These are phyloP conservation scores for Linum lewisii DNA, from an alignment of 345 rosid genomes.

Conservation along the genomic window DNA sequence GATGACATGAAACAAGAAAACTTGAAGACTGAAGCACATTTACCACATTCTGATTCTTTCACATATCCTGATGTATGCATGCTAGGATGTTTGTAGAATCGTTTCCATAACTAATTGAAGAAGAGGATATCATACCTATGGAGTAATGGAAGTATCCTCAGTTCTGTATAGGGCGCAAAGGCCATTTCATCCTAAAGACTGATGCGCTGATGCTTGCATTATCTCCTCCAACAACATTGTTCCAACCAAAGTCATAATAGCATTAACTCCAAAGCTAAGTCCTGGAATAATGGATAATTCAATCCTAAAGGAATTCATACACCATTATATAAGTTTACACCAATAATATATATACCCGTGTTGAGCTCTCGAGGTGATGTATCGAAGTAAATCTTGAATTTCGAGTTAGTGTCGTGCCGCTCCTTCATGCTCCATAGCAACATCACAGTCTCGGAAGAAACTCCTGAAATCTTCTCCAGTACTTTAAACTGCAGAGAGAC, in stretches of 20 bases:
- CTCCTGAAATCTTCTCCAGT: slow-evolving; percentile 53
- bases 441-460: slow-evolving; percentile 72
- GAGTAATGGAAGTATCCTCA: no score
- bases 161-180: no score
- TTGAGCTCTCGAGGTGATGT: slow-evolving; percentile 57
- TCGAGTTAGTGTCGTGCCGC: slow-evolving; percentile 54
- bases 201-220: slow-evolving; percentile 77
- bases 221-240: slow-evolving; percentile 78
- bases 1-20: no score
- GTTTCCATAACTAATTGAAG: no score
- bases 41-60: no score
- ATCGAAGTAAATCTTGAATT: slow-evolving; percentile 62
- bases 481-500: slow-evolving; percentile 44
- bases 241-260: slow-evolving; percentile 79
- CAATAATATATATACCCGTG: slow-evolving; percentile 52
- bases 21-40: no score
- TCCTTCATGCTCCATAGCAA: slow-evolving; percentile 96
- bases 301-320: neutral
- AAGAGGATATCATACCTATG: no score
- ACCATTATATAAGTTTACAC: no score
- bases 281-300: slow-evolving; percentile 35
- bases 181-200: no score
- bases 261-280: slow-evolving; percentile 71
- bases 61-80: no score
- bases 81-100: no score